Percentiles rank a stretch among this genome's conserved stretches.
Conservation (phyloP, 805 yeast species). For the Tetrapisispora pingtungensis region DNA sequence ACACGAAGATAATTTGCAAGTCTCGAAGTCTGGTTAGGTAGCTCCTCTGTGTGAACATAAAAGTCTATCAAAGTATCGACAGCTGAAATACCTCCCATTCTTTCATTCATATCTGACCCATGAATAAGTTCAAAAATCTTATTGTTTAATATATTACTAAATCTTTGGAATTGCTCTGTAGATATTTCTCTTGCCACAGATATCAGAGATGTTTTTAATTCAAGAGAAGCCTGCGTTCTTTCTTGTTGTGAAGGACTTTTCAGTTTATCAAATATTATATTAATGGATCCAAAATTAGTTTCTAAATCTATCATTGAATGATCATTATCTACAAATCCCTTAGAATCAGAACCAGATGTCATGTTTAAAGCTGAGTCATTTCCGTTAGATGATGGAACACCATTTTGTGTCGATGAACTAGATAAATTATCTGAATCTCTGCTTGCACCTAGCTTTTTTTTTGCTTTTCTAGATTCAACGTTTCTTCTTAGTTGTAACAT, state of each 20-base stretch:
- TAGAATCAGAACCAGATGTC: conserved; percentile 11
- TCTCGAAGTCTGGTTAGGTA: conserved; percentile 80
- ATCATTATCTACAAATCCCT: conserved; percentile 14
- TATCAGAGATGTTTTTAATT: conserved; percentile 57
- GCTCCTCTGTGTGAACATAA: conserved; percentile 73
- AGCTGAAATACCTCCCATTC: conserved; percentile 86
- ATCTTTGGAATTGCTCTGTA: conserved; percentile 69
- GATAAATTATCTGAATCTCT: conserved; percentile 20
- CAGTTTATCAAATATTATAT: conserved; percentile 30
- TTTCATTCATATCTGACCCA: conserved; percentile 57
- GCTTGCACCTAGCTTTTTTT: conserved; percentile 17
- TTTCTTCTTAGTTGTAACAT: conserved; percentile 22
- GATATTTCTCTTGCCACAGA: conserved; percentile 72
- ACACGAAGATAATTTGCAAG: conserved; percentile 81
- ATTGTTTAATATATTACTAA: conserved; percentile 77
- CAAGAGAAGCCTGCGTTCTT: conserved; percentile 48
- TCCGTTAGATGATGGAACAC: conserved; percentile 1
- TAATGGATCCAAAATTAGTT: conserved; percentile 25
- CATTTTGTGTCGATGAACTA: conserved; percentile 12
- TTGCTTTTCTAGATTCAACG: conserved; percentile 17
- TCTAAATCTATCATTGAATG: conserved; percentile 19
- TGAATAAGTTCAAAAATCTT: conserved; percentile 78
- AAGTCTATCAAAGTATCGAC: conserved; percentile 79
- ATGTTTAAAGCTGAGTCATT: conserved; percentile 12
- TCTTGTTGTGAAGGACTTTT: conserved; percentile 30